phyloP scores from a whole-genome alignment of 2,329 filamentous ascomycete genomes.

The Beauveria australis region DNA sequence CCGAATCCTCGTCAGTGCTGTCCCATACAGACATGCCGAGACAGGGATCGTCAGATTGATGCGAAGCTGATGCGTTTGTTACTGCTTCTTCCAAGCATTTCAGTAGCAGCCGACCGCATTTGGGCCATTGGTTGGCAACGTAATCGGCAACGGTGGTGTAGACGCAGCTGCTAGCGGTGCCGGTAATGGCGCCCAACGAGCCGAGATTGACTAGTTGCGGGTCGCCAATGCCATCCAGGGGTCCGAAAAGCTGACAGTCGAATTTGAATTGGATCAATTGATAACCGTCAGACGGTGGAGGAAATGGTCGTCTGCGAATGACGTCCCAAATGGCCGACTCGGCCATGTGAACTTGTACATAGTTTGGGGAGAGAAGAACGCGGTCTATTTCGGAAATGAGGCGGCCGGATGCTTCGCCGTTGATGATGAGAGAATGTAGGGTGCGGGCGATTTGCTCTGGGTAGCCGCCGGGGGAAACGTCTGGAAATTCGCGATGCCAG shows the following conservation, averaged over 20 bases:
- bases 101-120: conserved; percentile 22
- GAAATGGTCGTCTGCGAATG: conserved; percentile 22
- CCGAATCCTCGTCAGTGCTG: conserved; percentile 19
- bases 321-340: conserved; percentile 30
- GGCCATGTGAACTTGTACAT: conserved; percentile 29
- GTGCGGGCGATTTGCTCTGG: conserved; percentile 27
- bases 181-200: conserved; percentile 25
- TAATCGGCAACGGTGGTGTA: conserved; percentile 28
- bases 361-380: conserved; percentile 25
- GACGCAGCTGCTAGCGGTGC: conserved; percentile 25
- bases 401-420: conserved; percentile 20
- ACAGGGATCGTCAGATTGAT: conserved; percentile 18
- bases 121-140: conserved; percentile 23
- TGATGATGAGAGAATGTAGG: conserved; percentile 22
- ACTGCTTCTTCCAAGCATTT: conserved; percentile 26
- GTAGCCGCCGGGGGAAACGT: conserved; percentile 24
- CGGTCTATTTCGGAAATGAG: conserved; percentile 24
- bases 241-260: conserved; percentile 25
- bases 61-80: conserved; percentile 19
- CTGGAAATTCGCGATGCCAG: conserved; percentile 27
- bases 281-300: conserved; percentile 26
- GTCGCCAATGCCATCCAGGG: conserved; percentile 21
- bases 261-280: conserved; percentile 28
- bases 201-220: conserved; percentile 22
- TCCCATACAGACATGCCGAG: conserved; percentile 30